These are phyloP conservation scores for Solanum habrochaites DNA, from an alignment of 257 asterid species.

Conservation along the genomic window DNA sequence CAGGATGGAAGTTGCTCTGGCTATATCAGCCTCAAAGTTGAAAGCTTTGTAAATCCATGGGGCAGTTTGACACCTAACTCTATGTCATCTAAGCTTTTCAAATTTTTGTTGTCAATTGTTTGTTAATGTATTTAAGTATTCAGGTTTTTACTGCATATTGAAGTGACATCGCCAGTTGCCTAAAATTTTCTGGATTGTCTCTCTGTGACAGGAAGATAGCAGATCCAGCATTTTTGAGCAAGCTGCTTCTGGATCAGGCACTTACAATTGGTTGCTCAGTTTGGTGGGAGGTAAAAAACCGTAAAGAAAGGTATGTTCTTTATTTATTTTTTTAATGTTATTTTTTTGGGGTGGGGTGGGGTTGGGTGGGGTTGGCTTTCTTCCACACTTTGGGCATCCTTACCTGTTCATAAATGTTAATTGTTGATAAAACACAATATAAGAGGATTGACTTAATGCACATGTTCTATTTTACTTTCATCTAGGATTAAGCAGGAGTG, in stretches of 20 bases:
- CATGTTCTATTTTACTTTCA: not conserved
- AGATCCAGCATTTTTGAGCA: constrained; percentile 81
- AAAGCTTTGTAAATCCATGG: not conserved
- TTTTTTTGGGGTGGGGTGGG: not conserved
- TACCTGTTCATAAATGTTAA: not conserved
- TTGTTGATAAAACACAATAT: not conserved
- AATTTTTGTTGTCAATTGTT: not conserved
- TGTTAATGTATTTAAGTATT: not conserved
- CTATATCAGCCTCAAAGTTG: not conserved
- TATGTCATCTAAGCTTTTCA: not conserved
- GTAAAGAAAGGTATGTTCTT: constrained; percentile 67
- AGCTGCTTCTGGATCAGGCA: constrained; percentile 85
- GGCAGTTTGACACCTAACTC: not conserved
- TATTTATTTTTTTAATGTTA: not conserved
- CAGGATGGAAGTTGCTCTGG: not conserved
- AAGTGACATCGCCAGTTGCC: not conserved
- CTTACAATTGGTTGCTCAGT: constrained; percentile 86
- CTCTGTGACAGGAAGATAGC: constrained; percentile 79
- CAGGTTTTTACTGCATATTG: not conserved
- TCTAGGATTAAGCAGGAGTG: constrained; percentile 93
- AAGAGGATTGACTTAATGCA: not conserved
- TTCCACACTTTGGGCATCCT: not conserved
- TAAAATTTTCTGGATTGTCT: not conserved
- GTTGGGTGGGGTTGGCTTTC: not conserved
- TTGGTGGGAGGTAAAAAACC: constrained; percentile 88